Conservation (phyloP, 345 rosid genomes). For the Dovyalis caffra region DNA sequence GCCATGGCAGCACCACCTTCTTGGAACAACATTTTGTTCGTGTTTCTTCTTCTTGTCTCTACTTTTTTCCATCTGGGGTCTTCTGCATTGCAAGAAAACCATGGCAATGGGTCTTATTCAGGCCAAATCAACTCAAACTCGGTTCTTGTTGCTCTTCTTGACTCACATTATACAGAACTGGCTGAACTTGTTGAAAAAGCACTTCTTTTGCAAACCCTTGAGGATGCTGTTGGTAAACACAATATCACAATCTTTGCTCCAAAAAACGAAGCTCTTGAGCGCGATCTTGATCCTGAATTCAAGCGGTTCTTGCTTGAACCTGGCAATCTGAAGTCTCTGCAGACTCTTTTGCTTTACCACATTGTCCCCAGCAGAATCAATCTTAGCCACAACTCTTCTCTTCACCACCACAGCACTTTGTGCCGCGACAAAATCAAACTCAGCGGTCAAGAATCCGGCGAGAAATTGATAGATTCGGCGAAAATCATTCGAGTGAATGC, state of each 20-base stretch:
- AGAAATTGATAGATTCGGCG: constrained; percentile 44
- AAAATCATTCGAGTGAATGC: constrained; percentile 44
- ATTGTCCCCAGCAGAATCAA: constrained; percentile 61
- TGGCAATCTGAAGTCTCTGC: constrained; percentile 76
- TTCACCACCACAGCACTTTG: constrained; percentile 45
- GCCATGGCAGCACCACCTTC: neutral
- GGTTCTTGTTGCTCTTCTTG: constrained; percentile 89
- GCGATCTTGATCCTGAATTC: constrained; percentile 79
- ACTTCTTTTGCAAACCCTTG: constrained; percentile 79
- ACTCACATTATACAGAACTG: constrained; percentile 88
- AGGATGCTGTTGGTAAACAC: constrained; percentile 78
- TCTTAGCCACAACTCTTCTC: constrained; percentile 45
- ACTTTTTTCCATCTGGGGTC: neutral
- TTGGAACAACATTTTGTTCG: neutral
- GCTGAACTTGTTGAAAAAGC: constrained; percentile 92
- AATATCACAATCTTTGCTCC: constrained; percentile 96
- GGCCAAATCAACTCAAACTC: constrained; percentile 76
- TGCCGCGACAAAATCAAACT: constrained; percentile 48
- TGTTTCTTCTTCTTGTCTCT: neutral
- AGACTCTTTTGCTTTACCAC: constrained; percentile 70
- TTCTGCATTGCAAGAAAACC: neutral
- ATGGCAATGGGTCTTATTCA: neutral
- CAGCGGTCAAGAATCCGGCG: constrained; percentile 31
- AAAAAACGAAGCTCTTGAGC: constrained; percentile 77
- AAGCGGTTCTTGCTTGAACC: constrained; percentile 92